Base-by-base conservation (phyloP, 257 asterid species). In the Asclepias syriaca region DNA sequence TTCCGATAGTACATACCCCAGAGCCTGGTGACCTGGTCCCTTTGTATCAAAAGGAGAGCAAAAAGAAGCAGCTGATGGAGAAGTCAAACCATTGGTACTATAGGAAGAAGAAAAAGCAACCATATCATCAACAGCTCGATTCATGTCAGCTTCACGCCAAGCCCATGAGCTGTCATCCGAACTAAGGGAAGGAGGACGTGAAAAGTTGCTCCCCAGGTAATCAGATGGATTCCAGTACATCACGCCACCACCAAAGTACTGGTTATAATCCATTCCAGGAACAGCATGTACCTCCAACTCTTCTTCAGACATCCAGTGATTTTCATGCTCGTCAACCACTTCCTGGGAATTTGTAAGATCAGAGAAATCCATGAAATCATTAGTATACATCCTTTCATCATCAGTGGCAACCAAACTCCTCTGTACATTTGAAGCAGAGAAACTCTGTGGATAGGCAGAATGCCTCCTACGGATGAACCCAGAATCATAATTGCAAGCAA, bases 101-200 rank as follows among this genome's bases (percentile, higher is more conserved):
- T 95, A 95, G 74, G 99, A 95, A 69, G 99, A 95, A 73, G 99
- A 95, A 87, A 92, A 91, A 22, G 98, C 97, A 83, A 91, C 98
- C 98, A 95, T 95, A 81, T 95, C 99, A 88, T 95, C 99, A 83
- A 95, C 99, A 75, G 85, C 95, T 80, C 90, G 83, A 60, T 72
- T 91, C 94, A 95, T 88, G 79, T 95, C 99, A 66, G 99, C 99
- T 81, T 95, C 99, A 67, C 96, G 84, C 94, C 98, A 95, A 70
- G 98, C 98, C 98, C 99, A 95, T 66, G 97, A 95, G 87, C 98
- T 90, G 85, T 95, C 99, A 70, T 95, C 99, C 43, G 99, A 95
- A 86, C 98, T 90, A 79, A 91, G 99, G 74, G 99, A 95, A 65
- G 99, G 99, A 74, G 99, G 98, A 73, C 97, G 97, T 22, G 99